These are phyloP conservation scores for Fragilaria crotonensis DNA, from an alignment of 108 stramenopile genomes.

Conservation along the genomic window DNA sequence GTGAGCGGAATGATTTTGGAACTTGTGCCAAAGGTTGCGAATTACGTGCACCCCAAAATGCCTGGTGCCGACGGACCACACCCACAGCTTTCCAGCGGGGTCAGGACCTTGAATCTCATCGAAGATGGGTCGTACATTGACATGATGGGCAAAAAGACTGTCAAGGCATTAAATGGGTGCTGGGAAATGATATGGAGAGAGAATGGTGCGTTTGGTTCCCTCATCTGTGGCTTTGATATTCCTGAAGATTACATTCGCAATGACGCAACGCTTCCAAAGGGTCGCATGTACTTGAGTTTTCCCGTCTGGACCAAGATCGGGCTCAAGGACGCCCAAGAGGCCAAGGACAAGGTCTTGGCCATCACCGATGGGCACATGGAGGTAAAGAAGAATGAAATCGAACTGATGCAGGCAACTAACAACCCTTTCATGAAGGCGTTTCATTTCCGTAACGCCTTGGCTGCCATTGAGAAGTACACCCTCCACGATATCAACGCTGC, in stretches of 20 bases:
- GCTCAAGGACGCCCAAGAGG: conserved; percentile 24
- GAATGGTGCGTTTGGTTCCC: conserved; percentile 36
- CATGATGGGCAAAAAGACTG: conserved; percentile 22
- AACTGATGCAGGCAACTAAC: conserved; percentile 37
- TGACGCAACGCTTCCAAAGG: conserved; percentile 38
- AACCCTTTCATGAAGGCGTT: conserved; percentile 57
- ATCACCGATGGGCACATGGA: conserved; percentile 32
- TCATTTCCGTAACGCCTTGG: conserved; percentile 46
- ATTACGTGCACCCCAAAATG: conserved; percentile 5
- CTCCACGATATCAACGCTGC: not conserved
- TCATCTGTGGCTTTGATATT: conserved; percentile 52
- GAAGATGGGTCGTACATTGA: conserved; percentile 34
- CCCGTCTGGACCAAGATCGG: conserved; percentile 47
- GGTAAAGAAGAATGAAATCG: conserved; percentile 34
- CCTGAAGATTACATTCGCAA: conserved; percentile 42
- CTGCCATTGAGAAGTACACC: conserved; percentile 25
- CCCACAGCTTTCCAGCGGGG: conserved; percentile 50
- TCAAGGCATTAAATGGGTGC: conserved; percentile 33
- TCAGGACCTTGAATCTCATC: conserved; percentile 22
- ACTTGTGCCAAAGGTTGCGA: not conserved
- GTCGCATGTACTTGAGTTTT: conserved; percentile 46
- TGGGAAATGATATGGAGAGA: conserved; percentile 67
- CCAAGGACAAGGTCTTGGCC: conserved; percentile 26
- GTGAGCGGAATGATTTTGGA: not conserved
- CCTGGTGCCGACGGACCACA: conserved; percentile 62